phyloP scores from a whole-genome alignment of 768 basidiomycete species.

The Lentinula lateritia region DNA sequence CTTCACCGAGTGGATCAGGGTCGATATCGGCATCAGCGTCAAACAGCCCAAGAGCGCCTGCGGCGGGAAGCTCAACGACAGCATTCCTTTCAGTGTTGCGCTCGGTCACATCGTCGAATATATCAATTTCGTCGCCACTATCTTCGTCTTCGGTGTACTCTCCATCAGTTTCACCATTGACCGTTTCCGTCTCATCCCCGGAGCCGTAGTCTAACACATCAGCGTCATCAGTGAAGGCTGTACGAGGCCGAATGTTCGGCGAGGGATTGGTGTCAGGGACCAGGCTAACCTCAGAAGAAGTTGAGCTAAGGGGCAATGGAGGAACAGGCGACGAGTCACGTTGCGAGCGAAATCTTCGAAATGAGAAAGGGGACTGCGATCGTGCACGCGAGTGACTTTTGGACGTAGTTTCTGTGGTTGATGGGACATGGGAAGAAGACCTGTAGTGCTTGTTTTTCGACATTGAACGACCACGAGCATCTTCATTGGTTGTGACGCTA shows the following conservation, averaged over 20 bases:
- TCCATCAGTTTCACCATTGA: conserved; percentile 49
- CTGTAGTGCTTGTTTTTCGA: conserved; percentile 39
- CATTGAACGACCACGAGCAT: conserved; percentile 50
- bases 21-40: conserved; percentile 48
- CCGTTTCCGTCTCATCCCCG: conserved; percentile 50
- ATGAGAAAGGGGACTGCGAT: conserved; percentile 75
- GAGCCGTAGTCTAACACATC: conserved; percentile 39
- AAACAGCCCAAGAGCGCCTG: conserved; percentile 28
- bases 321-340: conserved; percentile 48
- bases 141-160: conserved; percentile 51
- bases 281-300: conserved; percentile 56
- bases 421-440: conserved; percentile 43
- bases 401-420: conserved; percentile 31
- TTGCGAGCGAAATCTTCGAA: conserved; percentile 50
- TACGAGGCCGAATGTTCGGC: conserved; percentile 47
- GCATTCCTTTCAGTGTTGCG: conserved; percentile 86
- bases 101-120: conserved; percentile 77
- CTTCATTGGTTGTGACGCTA: conserved; percentile 27
- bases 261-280: conserved; percentile 47
- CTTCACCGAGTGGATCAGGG: conserved; percentile 86
- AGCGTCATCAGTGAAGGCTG: conserved; percentile 51
- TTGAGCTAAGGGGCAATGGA: conserved; percentile 52
- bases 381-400: conserved; percentile 57
- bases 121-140: conserved; percentile 52
- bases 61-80: conserved; percentile 29